phyloP scores from a whole-genome alignment of 495 filamentous ascomycete genomes.

The Annulohypoxylon moriforme region DNA sequence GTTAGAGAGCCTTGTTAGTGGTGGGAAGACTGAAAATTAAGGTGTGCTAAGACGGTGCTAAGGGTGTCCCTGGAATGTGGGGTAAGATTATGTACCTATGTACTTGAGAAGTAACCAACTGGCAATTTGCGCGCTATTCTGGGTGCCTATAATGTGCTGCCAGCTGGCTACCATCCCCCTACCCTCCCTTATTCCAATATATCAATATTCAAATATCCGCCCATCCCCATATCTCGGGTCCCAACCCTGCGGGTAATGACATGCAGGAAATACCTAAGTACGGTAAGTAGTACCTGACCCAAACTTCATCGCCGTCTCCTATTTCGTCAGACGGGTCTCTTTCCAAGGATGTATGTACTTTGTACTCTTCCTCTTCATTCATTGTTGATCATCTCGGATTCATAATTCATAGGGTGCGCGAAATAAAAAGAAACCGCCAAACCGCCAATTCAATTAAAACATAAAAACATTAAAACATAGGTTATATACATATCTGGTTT shows the following conservation, averaged over 20 bases:
- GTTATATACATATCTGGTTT: too few species aligned
- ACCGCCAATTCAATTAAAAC: too few species aligned
- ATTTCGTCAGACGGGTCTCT: too few species aligned
- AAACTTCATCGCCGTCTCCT: background rate
- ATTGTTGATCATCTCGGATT: background rate
- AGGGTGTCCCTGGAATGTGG: background rate
- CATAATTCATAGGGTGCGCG: background rate
- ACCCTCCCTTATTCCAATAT: background rate
- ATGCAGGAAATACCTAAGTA: conserved; percentile 16
- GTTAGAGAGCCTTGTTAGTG: background rate
- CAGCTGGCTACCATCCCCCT: background rate
- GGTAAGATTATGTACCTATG: background rate
- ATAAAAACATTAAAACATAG: too few species aligned
- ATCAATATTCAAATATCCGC: conserved; percentile 10
- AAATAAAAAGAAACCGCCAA: too few species aligned
- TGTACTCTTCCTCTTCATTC: background rate
- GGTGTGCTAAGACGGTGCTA: background rate
- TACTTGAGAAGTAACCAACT: background rate
- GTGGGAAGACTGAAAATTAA: background rate
- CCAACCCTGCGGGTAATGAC: conserved; percentile 35
- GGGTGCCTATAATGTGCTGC: background rate
- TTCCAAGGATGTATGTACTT: background rate
- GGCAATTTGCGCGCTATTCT: background rate
- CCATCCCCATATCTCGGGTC: conserved; percentile 28
- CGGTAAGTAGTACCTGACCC: background rate